Evolutionary conservation across 1,284 basidiomycete species (phyloP), one percentile per base, ranked within the genome.

Genomic region (Malassezia caprae): DNA sequence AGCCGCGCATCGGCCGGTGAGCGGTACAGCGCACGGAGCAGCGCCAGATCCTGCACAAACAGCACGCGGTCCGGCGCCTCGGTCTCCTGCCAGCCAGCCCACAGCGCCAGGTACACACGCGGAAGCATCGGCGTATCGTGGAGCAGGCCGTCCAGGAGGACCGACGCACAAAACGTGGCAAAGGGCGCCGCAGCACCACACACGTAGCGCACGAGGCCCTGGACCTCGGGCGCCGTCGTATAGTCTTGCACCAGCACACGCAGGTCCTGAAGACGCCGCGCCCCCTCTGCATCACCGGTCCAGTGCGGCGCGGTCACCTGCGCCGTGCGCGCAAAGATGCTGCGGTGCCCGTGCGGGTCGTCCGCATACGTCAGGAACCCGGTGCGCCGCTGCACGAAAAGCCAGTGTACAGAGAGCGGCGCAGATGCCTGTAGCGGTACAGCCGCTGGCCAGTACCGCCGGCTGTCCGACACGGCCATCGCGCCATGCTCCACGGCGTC

Each of bases 311-410:
- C 43, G 8, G 53, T 48, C 21, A 26, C 54, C 21, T 51, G 63
- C 12, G 46, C 32, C 4, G 58, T 48, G 6, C 56, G 48, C 28
- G 63, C 56, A n/a, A 59, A 51, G 48, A 96, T 80, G 73, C 88
- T 90, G 44, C 90, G 82, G 64, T 88, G 90, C 7, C 91, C 91
- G 60, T 87, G 83, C 0, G 91, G 88, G 76, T 96, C 93, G 63
- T 89, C 86, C 11, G 84, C 83, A 68, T 96, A 96, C 72, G 87
- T 88, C 41, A 96, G 78, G 75, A 90, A 91, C 0, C 90, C 90
- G 0, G 88, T 86, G 41, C 88, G 82, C 19, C 91, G 84, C 76
- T 96, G 93, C 54, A 96, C 91, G 32, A 61, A 61, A n/a, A 69
- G 40, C n/a, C 56, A 53, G 40, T 62, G 62, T 7, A 64, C 58